Base-by-base conservation (phyloP, 805 yeast species). In the Spathaspora boniae region DNA sequence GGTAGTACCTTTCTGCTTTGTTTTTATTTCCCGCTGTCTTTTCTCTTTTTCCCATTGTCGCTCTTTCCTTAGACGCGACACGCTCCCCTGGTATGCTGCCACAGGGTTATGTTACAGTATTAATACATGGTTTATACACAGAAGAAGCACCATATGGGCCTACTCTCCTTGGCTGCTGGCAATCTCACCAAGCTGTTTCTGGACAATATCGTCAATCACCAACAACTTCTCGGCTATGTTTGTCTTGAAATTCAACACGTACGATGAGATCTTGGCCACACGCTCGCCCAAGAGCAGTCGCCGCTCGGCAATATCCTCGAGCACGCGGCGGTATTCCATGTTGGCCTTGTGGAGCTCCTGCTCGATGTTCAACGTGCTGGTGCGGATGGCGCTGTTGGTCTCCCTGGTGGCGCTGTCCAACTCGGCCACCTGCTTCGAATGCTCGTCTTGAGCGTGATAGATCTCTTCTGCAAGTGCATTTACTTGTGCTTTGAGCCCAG, bases 221-320 rank as follows among this genome's bases (percentile, higher is more conserved):
- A 80, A 86, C 31, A 85, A 64, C 34, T 76, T 71, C 15, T 72
- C 68, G 51, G 85, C 91, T 29, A 84, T 71, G 40, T 73, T 76
- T 43, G 80, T 59, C 59, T 86, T 86, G 60, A 86, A 81, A 31
- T 68, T 72, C 33, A 82, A 72, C 16, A 80, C 73, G 38, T 62
- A 67, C 40, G 79, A 79, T 45, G 86, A 75, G 47, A 79, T 69
- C 38, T 70, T 69, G 35, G 73, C 74, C 21, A 82, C 70, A 38
- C 74, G 73, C 29, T 70, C 68, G 43, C 74, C 75, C 46, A 83
- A 58, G 9, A 58, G 59, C 36, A 63, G 68, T 22, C 78, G 66
- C 30, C 73, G 65, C 31, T 65, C 62, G 36, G 66, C 58, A 11
- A 80, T 56, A n/a, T 69, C 65, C 34, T 65, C 69, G 34, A 64